Conservation (phyloP, 129 eudicot species). For the Saussurea involucrata region DNA sequence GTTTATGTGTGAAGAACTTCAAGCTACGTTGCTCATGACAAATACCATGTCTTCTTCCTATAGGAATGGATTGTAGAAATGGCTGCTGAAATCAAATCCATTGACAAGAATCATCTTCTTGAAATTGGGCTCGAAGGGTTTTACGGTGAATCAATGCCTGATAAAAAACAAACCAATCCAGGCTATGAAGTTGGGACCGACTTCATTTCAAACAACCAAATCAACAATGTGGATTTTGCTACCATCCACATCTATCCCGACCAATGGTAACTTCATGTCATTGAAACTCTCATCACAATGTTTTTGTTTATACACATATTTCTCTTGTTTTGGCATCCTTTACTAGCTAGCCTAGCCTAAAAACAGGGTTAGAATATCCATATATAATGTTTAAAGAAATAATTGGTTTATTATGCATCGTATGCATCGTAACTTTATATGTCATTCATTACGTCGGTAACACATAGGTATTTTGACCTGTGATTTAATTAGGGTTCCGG, state of each 20-base stretch:
- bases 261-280: conserved; percentile 24
- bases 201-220: conserved; percentile 30
- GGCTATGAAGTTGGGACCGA: conserved; percentile 43
- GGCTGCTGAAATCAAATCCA: conserved; percentile 44
- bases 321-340: background rate
- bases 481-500: conserved; percentile 25
- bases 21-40: background rate
- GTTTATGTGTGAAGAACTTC: background rate
- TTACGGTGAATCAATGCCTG: conserved; percentile 35
- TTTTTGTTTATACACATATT: too few species aligned
- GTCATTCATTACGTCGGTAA: background rate
- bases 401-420: background rate
- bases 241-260: conserved; percentile 49
- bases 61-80: conserved; percentile 41
- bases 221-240: conserved; percentile 36
- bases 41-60: background rate
- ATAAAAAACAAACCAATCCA: conserved; percentile 33
- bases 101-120: conserved; percentile 44
- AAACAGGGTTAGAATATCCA: background rate
- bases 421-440: background rate
- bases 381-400: too few species aligned
- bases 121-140: conserved; percentile 46
- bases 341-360: background rate
- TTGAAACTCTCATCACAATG: background rate
- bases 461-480: background rate